Percentiles rank a stretch among this genome's conserved stretches.
Conservation (phyloP, 345 rosid genomes). For the Eucalyptus decipiens region DNA sequence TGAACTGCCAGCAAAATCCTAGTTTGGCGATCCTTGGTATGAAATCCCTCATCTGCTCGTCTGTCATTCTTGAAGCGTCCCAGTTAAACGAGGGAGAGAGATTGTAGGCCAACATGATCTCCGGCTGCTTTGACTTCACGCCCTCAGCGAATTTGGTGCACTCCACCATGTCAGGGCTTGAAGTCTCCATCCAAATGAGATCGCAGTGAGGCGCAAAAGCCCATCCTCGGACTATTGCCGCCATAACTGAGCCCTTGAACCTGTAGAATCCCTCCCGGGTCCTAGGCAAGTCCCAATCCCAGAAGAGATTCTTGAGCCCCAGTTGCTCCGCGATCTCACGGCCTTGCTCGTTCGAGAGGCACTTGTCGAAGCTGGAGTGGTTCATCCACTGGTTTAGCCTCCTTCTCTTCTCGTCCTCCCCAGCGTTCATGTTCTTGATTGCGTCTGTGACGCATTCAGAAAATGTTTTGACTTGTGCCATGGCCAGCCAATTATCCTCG, state of each 20-base stretch:
- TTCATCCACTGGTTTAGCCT: slow-evolving; percentile 60
- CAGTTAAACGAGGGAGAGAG: slow-evolving; percentile 94
- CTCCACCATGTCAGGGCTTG: slow-evolving; percentile 70
- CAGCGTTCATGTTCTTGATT: slow-evolving; percentile 40
- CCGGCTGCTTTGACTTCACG: slow-evolving; percentile 53
- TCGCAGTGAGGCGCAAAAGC: slow-evolving; percentile 85
- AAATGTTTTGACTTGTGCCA: slow-evolving; percentile 74
- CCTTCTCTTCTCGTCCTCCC: slow-evolving; percentile 51
- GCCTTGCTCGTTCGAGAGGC: slow-evolving; percentile 59
- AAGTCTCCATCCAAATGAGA: slow-evolving; percentile 90
- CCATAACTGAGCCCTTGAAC: slow-evolving; percentile 75
- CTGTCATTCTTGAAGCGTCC: slow-evolving; percentile 93
- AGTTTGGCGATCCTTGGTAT: slow-evolving; percentile 72
- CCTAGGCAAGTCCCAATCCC: slow-evolving; percentile 98
- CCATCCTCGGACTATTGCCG: slow-evolving; percentile 82
- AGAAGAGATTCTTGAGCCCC: slow-evolving; percentile 70
- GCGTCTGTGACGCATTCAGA: slow-evolving; percentile 54
- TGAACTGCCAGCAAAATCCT: slow-evolving; percentile 96
- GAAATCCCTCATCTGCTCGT: slow-evolving; percentile 75
- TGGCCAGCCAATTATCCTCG: slow-evolving; percentile 76
- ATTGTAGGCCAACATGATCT: slow-evolving; percentile 84
- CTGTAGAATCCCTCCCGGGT: slow-evolving; percentile 95
- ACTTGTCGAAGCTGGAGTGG: slow-evolving; percentile 55
- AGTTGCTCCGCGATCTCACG: slow-evolving; percentile 59
- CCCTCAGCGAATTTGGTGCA: slow-evolving; percentile 74